Evolutionary conservation across 2,329 filamentous ascomycete genomes (phyloP), one percentile per base, ranked within the genome.

Genomic region (Xylaria sp.): DNA sequence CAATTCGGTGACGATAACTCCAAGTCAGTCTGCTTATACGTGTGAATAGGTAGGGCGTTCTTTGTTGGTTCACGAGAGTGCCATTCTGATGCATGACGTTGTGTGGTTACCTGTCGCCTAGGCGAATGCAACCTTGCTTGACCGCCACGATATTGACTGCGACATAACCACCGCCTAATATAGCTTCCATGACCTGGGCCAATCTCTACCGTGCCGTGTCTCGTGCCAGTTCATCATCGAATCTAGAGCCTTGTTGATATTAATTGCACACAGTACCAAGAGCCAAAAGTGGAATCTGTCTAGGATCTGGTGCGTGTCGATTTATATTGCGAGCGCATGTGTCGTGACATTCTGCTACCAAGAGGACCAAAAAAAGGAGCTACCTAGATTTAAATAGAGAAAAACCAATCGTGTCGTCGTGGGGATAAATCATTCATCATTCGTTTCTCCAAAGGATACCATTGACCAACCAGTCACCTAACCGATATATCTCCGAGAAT

Each of bases 161-260:
- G 49, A 61, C 61, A 54, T 61, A 61, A 45, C n/a, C 49, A 33
- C 40, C 35, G 14, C 46, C 53, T 52, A 6, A 17, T 61, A 64
- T 64, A 46, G 49, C 38, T 54, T 38, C 38, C 12, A 40, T 14
- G 38, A 49, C 49, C 47, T 42, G 52, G 52, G 15, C 43, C 40
- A 17, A 35, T 50, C 19, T 47, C 57, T 14, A 33, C 28, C 33
- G 15, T 60, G 33, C 33, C 55, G 40, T 23, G 58, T 61, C 57
- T 35, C 38, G 64, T 64, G 61, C 61, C 52, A 35, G 23, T 12
- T 37, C n/a, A 31, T 37, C 28, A 37, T 67, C 59, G 59, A 67
- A 65, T 67, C 62, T 35, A 23, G 45, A 40, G 56, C 56, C 55
- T 61, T 55, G 59, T 37, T 42, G 46, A 60, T 57, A 67, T 60